A percentile compares a stretch with the other conserved stretches of the same genome.
Evolutionary conservation across 2,329 filamentous ascomycete genomes (phyloP).

Genomic region (Cercospora zeina): DNA sequence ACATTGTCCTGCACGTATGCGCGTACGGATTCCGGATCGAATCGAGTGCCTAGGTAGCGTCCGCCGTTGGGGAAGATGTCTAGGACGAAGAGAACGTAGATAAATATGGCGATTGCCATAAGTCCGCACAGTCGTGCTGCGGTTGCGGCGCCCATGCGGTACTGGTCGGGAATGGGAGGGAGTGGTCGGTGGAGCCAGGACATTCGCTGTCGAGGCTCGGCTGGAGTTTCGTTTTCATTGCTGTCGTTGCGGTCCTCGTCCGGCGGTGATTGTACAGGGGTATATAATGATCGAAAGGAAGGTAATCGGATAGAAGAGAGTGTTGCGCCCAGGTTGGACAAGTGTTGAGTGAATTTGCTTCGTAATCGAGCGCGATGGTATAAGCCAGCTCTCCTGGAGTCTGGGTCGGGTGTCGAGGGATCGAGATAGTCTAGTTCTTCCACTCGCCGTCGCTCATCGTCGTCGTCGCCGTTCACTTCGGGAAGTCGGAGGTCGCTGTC

Average conservation of each 20-base stretch:
- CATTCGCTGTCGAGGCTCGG: conserved; percentile 20
- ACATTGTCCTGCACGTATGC: conserved; percentile 72
- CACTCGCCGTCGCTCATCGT: conserved; percentile 69
- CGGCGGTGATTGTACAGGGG: conserved; percentile 27
- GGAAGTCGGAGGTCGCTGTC: conserved; percentile 55
- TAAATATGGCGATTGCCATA: conserved; percentile 70
- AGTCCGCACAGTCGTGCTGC: conserved; percentile 73
- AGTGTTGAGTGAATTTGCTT: conserved; percentile 57
- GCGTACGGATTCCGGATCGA: conserved; percentile 80
- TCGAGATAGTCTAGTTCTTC: conserved; percentile 87
- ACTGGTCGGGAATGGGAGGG: conserved; percentile 51
- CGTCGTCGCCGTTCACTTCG: conserved; percentile 55
- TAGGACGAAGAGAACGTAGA: conserved; percentile 84
- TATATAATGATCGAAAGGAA: conserved; percentile 50
- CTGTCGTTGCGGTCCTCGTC: conserved; percentile 10
- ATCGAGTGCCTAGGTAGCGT: conserved; percentile 66
- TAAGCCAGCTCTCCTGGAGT: conserved; percentile 33
- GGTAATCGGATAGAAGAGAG: conserved; percentile 59
- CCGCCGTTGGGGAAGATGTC: conserved; percentile 74
- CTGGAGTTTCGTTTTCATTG: conserved; percentile 19
- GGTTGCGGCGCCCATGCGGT: conserved; percentile 61
- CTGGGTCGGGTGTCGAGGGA: conserved; percentile 33
- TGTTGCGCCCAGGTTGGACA: conserved; percentile 57
- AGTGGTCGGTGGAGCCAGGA: conserved; percentile 31
- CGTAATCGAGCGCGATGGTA: conserved; percentile 47